Conservation (phyloP, 345 rosid genomes). For the Turritis glabra region DNA sequence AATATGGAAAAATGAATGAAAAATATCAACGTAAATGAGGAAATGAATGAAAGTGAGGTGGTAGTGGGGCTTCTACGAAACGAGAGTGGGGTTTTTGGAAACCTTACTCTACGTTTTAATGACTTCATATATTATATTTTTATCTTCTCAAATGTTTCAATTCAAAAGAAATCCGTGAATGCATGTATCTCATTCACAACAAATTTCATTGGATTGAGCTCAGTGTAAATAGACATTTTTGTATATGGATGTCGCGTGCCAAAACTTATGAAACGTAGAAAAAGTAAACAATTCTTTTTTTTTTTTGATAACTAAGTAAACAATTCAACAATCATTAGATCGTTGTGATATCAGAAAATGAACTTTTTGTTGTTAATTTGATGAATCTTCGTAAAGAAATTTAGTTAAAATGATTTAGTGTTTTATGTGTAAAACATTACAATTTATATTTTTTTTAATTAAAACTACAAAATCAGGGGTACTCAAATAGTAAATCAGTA, state of each 20-base stretch:
- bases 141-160: background rate
- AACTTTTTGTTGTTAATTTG: background rate
- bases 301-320: background rate
- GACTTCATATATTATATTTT: background rate
- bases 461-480: background rate
- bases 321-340: background rate
- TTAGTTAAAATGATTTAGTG: background rate
- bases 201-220: background rate
- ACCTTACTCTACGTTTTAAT: slow-evolving; percentile 32
- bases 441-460: no score
- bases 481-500: background rate
- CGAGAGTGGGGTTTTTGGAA: slow-evolving; percentile 34
- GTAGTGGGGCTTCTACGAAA: slow-evolving; percentile 36
- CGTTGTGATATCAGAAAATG: background rate
- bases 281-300: no score
- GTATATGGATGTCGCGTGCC: background rate
- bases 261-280: background rate
- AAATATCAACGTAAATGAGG: slow-evolving; percentile 2
- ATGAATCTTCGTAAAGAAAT: background rate
- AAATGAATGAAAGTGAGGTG: slow-evolving; percentile 15
- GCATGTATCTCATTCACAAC: background rate
- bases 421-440: background rate
- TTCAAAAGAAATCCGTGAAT: slow-evolving; percentile 16
- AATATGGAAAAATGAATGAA: background rate
- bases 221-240: background rate